phyloP scores from a whole-genome alignment of 2,329 filamentous ascomycete species.

The Epichloe gansuensis region DNA sequence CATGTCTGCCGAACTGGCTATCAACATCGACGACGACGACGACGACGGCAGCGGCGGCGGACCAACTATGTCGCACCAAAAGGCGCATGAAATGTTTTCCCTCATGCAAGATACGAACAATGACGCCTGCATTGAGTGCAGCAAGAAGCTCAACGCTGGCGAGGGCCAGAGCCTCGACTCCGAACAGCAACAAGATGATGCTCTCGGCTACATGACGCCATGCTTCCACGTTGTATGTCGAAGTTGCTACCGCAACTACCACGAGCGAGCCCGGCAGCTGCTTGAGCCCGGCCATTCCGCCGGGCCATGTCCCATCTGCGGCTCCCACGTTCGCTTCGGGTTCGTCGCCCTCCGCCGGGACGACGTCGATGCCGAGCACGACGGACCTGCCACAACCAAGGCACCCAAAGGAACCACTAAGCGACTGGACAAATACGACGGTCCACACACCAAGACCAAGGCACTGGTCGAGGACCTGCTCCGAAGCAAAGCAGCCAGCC shows the following conservation, averaged over 20 bases:
- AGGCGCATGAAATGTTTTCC: constrained; percentile 75
- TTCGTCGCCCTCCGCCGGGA: constrained; percentile 57
- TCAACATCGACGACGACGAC: constrained; percentile 74
- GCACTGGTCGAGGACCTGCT: constrained; percentile 67
- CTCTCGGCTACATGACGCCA: constrained; percentile 67
- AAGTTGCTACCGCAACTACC: constrained; percentile 52
- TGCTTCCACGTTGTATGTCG: constrained; percentile 81
- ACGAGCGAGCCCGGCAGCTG: constrained; percentile 34
- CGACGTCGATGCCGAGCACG: constrained; percentile 43
- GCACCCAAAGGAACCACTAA: constrained; percentile 33
- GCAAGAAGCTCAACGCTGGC: constrained; percentile 45
- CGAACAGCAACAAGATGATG: constrained; percentile 46
- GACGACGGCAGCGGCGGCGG: constrained; percentile 46
- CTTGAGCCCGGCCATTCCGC: constrained; percentile 23
- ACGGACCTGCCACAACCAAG: constrained; percentile 31
- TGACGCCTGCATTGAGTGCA: constrained; percentile 61
- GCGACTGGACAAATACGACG: constrained; percentile 54
- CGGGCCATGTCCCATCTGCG: constrained; percentile 57
- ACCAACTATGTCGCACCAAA: constrained; percentile 48
- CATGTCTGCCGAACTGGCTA: constrained; percentile 70
- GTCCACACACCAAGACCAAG: constrained; percentile 84
- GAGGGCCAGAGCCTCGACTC: constrained; percentile 43
- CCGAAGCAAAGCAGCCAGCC: constrained; percentile 48
- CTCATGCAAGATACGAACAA: constrained; percentile 72
- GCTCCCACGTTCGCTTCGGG: constrained; percentile 45